These are phyloP conservation scores for Amanita muscaria DNA, from an alignment of 768 basidiomycete species.

Conservation along the genomic window DNA sequence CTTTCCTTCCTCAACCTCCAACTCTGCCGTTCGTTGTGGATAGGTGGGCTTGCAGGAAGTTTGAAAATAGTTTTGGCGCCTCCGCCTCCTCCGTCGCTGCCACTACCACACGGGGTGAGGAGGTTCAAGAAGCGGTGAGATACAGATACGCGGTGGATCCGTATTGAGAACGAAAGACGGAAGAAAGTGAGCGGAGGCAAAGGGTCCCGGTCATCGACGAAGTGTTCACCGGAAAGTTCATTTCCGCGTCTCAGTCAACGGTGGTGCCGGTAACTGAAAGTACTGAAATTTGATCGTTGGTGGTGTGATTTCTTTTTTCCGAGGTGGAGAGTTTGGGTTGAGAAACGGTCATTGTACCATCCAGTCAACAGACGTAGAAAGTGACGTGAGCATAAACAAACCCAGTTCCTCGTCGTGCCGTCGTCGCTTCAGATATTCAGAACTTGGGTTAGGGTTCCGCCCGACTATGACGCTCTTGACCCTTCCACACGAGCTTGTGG, in stretches of 20 bases:
- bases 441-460: no score
- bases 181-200: conserved; percentile 56
- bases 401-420: no score
- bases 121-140: conserved; percentile 20
- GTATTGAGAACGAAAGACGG: conserved; percentile 54
- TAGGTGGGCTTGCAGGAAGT: conserved; percentile 55
- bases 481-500: conserved; percentile 19
- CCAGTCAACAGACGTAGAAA: not conserved
- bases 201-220: conserved; percentile 21
- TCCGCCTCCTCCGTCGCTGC: no score
- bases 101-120: conserved; percentile 23
- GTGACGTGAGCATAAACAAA: no score
- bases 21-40: conserved; percentile 48
- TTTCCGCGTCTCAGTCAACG: conserved; percentile 36
- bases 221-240: not conserved
- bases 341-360: conserved; percentile 8
- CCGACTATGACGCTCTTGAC: conserved; percentile 14
- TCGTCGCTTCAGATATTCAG: no score
- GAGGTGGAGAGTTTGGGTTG: conserved; percentile 15
- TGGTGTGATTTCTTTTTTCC: conserved; percentile 8
- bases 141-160: conserved; percentile 28
- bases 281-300: conserved; percentile 14
- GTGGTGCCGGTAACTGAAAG: conserved; percentile 28
- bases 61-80: conserved; percentile 24
- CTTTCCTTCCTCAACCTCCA: conserved; percentile 71